These are phyloP conservation scores for Aspergillus jensenii DNA, from an alignment of 2,329 filamentous ascomycete genomes.

Conservation along the genomic window DNA sequence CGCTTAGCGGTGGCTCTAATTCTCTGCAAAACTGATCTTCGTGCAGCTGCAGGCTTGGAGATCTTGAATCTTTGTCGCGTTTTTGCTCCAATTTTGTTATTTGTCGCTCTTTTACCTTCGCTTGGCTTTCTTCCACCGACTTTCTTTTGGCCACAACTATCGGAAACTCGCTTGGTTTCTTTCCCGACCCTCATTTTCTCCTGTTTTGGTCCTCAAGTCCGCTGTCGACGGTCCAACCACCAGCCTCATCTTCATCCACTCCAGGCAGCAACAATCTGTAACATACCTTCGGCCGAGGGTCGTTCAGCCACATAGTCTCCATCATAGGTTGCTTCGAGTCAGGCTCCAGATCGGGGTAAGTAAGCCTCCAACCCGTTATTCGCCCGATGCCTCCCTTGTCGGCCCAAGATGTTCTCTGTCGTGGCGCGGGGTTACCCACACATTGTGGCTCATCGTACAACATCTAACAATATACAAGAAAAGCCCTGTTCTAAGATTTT, in stretches of 20 bases:
- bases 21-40: background rate
- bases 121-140: background rate
- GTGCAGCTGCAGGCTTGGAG: background rate
- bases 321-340: background rate
- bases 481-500: background rate
- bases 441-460: background rate
- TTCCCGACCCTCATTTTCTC: background rate
- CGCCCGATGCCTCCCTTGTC: background rate
- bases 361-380: background rate
- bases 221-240: background rate
- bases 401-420: background rate
- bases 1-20: conserved; percentile 4
- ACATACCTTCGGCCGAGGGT: background rate
- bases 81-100: background rate
- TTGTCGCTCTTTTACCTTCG: background rate
- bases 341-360: background rate
- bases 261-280: conserved; percentile 1
- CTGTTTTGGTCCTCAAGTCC: background rate
- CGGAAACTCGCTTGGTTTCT: background rate
- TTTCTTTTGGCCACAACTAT: background rate
- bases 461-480: background rate
- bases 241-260: conserved; percentile 2
- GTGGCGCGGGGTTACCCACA: background rate
- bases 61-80: background rate
- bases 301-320: conserved; percentile 2